These are phyloP conservation scores for Yamagishiella unicocca DNA, from an alignment of 139 green algal species.

Conservation along the genomic window DNA sequence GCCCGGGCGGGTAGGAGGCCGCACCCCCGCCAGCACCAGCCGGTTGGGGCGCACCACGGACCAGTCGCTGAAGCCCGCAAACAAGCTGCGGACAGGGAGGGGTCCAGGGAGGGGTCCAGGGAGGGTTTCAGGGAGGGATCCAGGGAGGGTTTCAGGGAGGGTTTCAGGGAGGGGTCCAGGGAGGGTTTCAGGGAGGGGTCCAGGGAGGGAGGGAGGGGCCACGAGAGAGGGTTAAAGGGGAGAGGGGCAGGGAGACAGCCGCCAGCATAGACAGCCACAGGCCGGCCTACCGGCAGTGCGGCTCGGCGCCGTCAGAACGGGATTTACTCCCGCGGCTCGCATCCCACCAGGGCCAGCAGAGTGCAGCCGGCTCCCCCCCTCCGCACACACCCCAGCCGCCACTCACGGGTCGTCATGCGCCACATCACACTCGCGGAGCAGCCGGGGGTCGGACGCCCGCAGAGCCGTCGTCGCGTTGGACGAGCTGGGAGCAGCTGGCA, in stretches of 20 bases:
- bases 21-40: not conserved
- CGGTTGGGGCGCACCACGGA: not conserved
- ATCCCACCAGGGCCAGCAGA: no score
- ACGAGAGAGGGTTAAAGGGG: no score
- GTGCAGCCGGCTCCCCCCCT: no score
- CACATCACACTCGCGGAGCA: not conserved
- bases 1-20: not conserved
- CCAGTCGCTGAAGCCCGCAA: not conserved
- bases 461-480: no score
- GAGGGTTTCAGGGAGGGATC: not conserved
- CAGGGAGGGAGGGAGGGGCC: not conserved
- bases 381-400: not conserved
- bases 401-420: not conserved
- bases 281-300: not conserved
- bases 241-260: not conserved
- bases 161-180: not conserved
- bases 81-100: not conserved
- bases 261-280: not conserved
- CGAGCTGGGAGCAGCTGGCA: no score
- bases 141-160: not conserved
- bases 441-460: not conserved
- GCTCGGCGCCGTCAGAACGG: not conserved
- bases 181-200: not conserved
- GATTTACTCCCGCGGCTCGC: no score
- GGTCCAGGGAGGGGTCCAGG: not conserved